These are phyloP conservation scores for Chrysoporthe deuterocubensis DNA, from an alignment of 2,329 filamentous ascomycete species.

Conservation along the genomic window DNA sequence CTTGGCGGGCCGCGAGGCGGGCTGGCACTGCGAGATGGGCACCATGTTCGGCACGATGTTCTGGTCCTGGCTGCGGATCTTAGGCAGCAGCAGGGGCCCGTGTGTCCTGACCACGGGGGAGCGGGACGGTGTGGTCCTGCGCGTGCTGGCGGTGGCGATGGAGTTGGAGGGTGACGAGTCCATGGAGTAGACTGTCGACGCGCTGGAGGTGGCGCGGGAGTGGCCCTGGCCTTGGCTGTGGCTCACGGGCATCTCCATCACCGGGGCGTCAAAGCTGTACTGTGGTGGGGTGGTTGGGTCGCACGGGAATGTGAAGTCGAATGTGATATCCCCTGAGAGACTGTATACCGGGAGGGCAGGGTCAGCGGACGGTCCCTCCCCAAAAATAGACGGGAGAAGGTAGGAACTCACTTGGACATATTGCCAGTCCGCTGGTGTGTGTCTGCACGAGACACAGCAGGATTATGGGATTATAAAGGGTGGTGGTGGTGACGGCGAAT, in stretches of 20 bases:
- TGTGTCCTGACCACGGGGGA: slow-evolving; percentile 74
- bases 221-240: slow-evolving; percentile 47
- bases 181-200: slow-evolving; percentile 66
- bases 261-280: slow-evolving; percentile 60
- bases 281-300: slow-evolving; percentile 55
- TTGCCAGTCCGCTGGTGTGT: slow-evolving; percentile 32
- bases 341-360: slow-evolving; percentile 40
- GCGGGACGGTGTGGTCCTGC: slow-evolving; percentile 68
- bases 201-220: slow-evolving; percentile 66
- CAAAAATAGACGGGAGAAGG: background rate
- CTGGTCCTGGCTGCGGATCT: slow-evolving; percentile 85
- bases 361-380: slow-evolving; percentile 33
- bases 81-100: slow-evolving; percentile 80
- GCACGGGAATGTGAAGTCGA: slow-evolving; percentile 64
- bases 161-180: slow-evolving; percentile 70
- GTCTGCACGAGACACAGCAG: slow-evolving; percentile 21
- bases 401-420: slow-evolving; percentile 49
- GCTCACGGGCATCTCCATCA: slow-evolving; percentile 59
- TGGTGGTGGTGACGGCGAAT: slow-evolving; percentile 17
- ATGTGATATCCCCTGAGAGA: slow-evolving; percentile 66
- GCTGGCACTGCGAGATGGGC: slow-evolving; percentile 13
- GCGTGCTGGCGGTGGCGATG: slow-evolving; percentile 57
- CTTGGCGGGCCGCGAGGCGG: slow-evolving; percentile 55
- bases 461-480: slow-evolving; percentile 24
- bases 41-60: slow-evolving; percentile 62